Evolutionary conservation across 352 stramenopile species (phyloP).

Genomic region (Phytophthora uliginosa): DNA sequence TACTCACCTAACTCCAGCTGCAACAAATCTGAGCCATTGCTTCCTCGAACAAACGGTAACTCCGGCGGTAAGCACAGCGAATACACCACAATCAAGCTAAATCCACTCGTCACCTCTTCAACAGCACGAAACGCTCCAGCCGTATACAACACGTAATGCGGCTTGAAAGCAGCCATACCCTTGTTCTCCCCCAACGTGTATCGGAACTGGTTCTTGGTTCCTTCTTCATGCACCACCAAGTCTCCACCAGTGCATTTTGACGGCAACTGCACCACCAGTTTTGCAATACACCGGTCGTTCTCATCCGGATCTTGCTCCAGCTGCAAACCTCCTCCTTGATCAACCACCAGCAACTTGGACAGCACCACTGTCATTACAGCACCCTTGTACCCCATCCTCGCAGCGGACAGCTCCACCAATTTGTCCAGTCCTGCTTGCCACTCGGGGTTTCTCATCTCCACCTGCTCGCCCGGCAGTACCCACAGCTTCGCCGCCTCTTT

Average conservation of each 20-base stretch:
- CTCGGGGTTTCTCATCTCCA: slow-evolving; percentile 23
- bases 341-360: slow-evolving; percentile 21
- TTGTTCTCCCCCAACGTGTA: slow-evolving; percentile 16
- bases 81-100: slow-evolving; percentile 20
- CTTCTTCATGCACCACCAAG: slow-evolving; percentile 19
- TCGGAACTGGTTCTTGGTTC: slow-evolving; percentile 6
- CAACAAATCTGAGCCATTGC: slow-evolving; percentile 8
- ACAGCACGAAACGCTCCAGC: slow-evolving; percentile 10
- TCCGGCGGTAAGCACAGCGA: slow-evolving; percentile 20
- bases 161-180: slow-evolving; percentile 8
- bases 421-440: slow-evolving; percentile 12
- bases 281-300: slow-evolving; percentile 18
- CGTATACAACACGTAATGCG: slow-evolving; percentile 19
- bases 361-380: slow-evolving; percentile 8
- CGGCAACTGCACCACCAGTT: slow-evolving; percentile 24
- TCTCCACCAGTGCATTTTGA: slow-evolving; percentile 12
- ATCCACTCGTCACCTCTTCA: slow-evolving; percentile 21
- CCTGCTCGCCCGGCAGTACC: slow-evolving; percentile 9
- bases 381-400: slow-evolving; percentile 13
- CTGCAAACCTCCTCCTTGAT: not conserved
- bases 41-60: slow-evolving; percentile 7
- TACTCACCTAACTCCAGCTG: slow-evolving; percentile 8
- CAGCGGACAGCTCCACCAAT: not conserved
- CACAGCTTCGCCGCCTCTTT: slow-evolving; percentile 13
- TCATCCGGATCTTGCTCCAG: slow-evolving; percentile 17